Base-by-base conservation (phyloP, 2,329 filamentous ascomycete genomes). In the Xylariaceae sp. region DNA sequence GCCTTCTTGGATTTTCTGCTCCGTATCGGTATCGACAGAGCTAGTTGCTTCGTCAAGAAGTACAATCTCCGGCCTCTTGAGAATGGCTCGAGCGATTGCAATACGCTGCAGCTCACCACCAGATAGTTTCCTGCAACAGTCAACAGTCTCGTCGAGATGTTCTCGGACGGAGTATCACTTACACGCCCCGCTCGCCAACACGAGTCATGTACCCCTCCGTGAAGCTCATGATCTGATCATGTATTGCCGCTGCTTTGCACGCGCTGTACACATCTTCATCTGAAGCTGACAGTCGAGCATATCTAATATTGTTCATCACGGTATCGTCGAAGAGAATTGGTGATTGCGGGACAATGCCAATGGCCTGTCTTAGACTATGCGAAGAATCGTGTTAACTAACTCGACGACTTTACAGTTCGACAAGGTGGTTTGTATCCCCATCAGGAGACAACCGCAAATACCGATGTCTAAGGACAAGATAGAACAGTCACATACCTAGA, bases 11-110 rank as follows among this genome's bases (percentile, higher is more conserved):
- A 89, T 89, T 62, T 85, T 82, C 52, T 85, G 82, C 70, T 89
- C 86, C 1, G 85, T 89, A 32, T 87, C 83, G 0, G 87, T 87
- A 58, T 91, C 86, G 55, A 93, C 86, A 6, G 89, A 87, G 40
- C 88, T 91, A 3, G 91, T 92, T 1, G 90, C 87, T 71, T 93
- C 90, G 62, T 93, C 90, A 0, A 93, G 80, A 40, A 93, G 80
- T 9, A 93, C 84, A 57, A 93, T 86, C 53, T 90, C 86, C 0
- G 90, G 89, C 56, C 83, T 81, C 71, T 90, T 90, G 61, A 93
- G 76, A 46, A 93, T 81, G 1, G 89, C 88, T 21, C 89, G 83
- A 7, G 86, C 86, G 67, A 89, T 89, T 4, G 86, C 86, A 23
- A 89, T 80, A 45, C 86, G 81, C 65, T 89, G 86, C 5, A 88